phyloP scores from a whole-genome alignment of 768 basidiomycete species.

The Vishniacozyma victoriae region DNA sequence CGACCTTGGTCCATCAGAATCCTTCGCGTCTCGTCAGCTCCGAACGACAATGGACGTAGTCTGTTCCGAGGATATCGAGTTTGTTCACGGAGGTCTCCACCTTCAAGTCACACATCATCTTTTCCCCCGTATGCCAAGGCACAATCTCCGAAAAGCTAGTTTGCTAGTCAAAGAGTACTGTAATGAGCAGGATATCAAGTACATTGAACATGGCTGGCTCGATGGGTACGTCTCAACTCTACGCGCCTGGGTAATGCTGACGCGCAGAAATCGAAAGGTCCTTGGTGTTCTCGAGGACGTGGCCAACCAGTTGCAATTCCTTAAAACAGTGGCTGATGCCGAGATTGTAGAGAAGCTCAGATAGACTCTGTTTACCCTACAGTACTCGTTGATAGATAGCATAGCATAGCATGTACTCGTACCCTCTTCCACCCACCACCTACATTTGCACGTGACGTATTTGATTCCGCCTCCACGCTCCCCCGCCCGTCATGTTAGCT shows the following conservation, averaged over 20 bases:
- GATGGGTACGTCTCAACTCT: slow-evolving; percentile 51
- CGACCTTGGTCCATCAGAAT: slow-evolving; percentile 83
- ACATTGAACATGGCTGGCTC: slow-evolving; percentile 85
- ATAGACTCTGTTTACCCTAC: slow-evolving; percentile 2
- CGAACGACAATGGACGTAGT: slow-evolving; percentile 96
- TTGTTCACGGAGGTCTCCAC: slow-evolving; percentile 94
- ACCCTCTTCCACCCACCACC: not conserved
- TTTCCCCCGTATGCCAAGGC: slow-evolving; percentile 89
- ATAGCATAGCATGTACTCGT: not conserved
- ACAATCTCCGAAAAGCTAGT: slow-evolving; percentile 80
- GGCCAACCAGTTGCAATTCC: slow-evolving; percentile 76
- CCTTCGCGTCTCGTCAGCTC: slow-evolving; percentile 86
- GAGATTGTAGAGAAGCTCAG: slow-evolving; percentile 50
- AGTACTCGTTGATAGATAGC: too few species aligned
- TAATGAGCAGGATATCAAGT: slow-evolving; percentile 64
- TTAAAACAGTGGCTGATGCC: slow-evolving; percentile 71
- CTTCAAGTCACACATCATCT: slow-evolving; percentile 96
- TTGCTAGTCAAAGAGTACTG: slow-evolving; percentile 81
- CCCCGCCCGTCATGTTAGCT: too few species aligned
- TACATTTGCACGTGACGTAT: too few species aligned
- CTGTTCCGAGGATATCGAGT: slow-evolving; percentile 73
- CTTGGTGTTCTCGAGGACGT: slow-evolving; percentile 73
- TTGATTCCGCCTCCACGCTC: too few species aligned
- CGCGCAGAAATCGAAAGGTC: slow-evolving; percentile 63
- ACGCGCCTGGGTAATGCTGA: not conserved